phyloP scores from a whole-genome alignment of 2,329 filamentous ascomycete genomes.

The Trichoderma brevicompactum region DNA sequence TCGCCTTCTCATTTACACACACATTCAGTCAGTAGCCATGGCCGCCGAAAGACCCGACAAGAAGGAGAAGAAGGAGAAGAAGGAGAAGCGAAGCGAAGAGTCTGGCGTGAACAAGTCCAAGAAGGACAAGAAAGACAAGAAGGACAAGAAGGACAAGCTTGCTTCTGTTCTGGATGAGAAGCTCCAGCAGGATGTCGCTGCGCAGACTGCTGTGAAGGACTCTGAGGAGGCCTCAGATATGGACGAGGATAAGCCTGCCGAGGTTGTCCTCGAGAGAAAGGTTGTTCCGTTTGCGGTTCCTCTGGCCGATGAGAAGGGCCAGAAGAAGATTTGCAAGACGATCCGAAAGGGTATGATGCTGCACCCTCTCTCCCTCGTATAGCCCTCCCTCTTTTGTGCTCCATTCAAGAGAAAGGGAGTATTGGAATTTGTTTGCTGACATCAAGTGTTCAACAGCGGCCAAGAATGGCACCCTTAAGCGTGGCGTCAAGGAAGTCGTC shows the following conservation, averaged over 20 bases:
- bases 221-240: constrained; percentile 52
- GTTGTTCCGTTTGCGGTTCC: constrained; percentile 85
- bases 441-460: constrained; percentile 65
- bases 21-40: constrained; percentile 42
- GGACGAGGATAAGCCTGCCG: constrained; percentile 51
- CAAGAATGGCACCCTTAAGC: constrained; percentile 93
- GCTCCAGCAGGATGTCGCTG: constrained; percentile 59
- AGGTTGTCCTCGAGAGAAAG: constrained; percentile 54
- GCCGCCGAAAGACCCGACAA: constrained; percentile 55
- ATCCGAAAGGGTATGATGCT: constrained; percentile 57
- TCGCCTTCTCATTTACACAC: constrained; percentile 25
- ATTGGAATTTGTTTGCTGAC: background rate
- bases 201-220: constrained; percentile 45
- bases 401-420: background rate
- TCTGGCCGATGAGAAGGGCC: constrained; percentile 76
- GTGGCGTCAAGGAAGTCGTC: constrained; percentile 98
- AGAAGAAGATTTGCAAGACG: constrained; percentile 64
- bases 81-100: constrained; percentile 62
- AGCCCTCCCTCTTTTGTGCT: background rate
- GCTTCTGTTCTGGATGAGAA: constrained; percentile 66
- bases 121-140: constrained; percentile 72
- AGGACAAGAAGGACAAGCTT: constrained; percentile 65
- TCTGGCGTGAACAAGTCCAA: constrained; percentile 59
- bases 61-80: constrained; percentile 64
- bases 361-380: background rate